These are phyloP conservation scores for Graphium sp. DNA, from an alignment of 2,329 filamentous ascomycete genomes.

Conservation along the genomic window DNA sequence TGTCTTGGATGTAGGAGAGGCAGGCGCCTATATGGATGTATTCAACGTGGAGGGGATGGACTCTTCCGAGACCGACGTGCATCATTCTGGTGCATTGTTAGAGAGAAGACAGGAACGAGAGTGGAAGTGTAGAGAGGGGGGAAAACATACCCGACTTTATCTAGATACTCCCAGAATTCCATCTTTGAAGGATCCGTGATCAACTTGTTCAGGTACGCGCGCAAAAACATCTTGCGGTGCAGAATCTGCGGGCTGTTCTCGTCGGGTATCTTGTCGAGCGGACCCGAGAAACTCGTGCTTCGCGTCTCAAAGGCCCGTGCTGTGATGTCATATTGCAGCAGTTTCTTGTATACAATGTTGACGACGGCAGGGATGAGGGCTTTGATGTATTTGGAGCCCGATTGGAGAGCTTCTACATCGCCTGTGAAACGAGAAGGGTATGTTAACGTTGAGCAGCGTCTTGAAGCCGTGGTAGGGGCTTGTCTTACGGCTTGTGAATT, in stretches of 20 bases:
- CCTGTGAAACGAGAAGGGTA: conserved; percentile 20
- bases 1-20: conserved; percentile 61
- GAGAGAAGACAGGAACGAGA: not conserved
- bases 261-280: conserved; percentile 42
- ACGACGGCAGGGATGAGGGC: conserved; percentile 70
- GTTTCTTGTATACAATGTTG: conserved; percentile 71
- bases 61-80: conserved; percentile 61
- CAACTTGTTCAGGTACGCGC: conserved; percentile 60
- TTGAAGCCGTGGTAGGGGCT: not conserved
- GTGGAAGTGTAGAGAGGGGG: not conserved
- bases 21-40: conserved; percentile 63
- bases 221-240: conserved; percentile 60
- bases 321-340: conserved; percentile 68
- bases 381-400: conserved; percentile 60
- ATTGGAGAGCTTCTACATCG: conserved; percentile 54
- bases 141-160: conserved; percentile 55
- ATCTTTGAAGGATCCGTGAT: conserved; percentile 59
- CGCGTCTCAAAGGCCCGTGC: conserved; percentile 55
- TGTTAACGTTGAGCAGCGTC: conserved; percentile 2
- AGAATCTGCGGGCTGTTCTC: conserved; percentile 61
- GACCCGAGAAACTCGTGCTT: conserved; percentile 47
- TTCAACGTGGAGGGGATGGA: conserved; percentile 60
- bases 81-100: conserved; percentile 39
- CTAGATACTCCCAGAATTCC: conserved; percentile 71
- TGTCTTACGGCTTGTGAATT: conserved; percentile 51